Evolutionary conservation across 345 rosid genomes (phyloP).

Genomic region (Durio zibethinus): DNA sequence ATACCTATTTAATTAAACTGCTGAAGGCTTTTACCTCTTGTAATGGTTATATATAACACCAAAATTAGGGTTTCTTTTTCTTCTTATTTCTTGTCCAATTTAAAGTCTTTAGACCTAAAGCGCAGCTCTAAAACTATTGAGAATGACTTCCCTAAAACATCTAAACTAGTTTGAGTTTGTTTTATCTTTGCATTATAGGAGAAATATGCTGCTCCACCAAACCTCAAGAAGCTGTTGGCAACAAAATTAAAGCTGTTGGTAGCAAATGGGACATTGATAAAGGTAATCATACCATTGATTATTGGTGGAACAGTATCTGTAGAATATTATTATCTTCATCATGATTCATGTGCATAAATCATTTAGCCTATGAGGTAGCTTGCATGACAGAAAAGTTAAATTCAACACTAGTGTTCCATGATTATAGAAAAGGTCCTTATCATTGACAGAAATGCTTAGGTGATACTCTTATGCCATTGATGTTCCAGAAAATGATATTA

Average conservation of each 20-base stretch:
- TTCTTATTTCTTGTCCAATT: neutral
- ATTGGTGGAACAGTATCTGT: neutral
- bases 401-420: neutral
- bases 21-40: neutral
- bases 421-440: neutral
- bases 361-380: neutral
- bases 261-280: conserved; percentile 72
- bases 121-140: neutral
- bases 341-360: neutral
- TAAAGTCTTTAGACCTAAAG: neutral
- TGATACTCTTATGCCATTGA: neutral
- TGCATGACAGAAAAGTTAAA: neutral
- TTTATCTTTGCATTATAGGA: conserved; percentile 49
- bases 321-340: neutral
- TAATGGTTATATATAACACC: neutral
- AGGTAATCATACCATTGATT: conserved; percentile 44
- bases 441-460: neutral
- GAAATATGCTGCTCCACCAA: conserved; percentile 57
- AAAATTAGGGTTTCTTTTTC: neutral
- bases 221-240: conserved; percentile 74
- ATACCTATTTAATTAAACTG: neutral
- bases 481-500: conserved; percentile 5
- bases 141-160: neutral
- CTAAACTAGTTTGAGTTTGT: conserved; percentile 12
- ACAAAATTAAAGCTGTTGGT: conserved; percentile 69